Evolutionary conservation across 345 rosid species (phyloP), one percentile per base, ranked within the genome.

Genomic region (Populus euphratica): DNA sequence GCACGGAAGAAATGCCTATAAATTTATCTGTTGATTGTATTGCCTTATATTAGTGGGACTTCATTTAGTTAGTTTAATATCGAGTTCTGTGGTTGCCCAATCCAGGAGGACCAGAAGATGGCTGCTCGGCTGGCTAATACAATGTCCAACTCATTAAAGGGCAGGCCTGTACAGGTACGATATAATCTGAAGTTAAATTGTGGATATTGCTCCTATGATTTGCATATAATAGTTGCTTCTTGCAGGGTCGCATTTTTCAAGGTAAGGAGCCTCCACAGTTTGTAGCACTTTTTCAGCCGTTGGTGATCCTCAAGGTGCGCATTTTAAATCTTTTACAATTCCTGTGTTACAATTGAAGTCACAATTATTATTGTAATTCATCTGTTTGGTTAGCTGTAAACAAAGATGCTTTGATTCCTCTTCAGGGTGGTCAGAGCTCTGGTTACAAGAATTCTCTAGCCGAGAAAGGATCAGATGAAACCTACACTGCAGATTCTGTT

Each of bases 211-310:
- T 44, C 56, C 69, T 63, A 61, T 68, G 78, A 67, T 38, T 73
- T 70, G 81, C 61, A 70, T 72, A 41, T 88, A 69, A 86, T 76
- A 76, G 49, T 23, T 78, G 76, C 69, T 80, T 81, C 80, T 79
- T 81, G 68, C 88, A 96, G 99, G 97, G 92, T 75, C 89, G 90
- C 69, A 86, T 96, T 79, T 92, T 83, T 78, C 93, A 96, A 89
- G 97, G 91, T 73, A 96, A 90, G 85, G 99, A 96, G 86, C 97
- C 98, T 67, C 96, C 97, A 21, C 99, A 96, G 47, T 94, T 96
- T 74, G 61, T 94, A 78, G 94, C 99, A 21, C 93, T 96, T 72
- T 94, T 94, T 81, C 97, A 91, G 78, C 97, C 93, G 73, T 88
- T 94, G 97, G 88, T 91, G 68, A 89, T 92, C 76, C 95, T 96